Conservation (phyloP, 2,329 filamentous ascomycete species). For the Colletotrichum higginsianum region DNA sequence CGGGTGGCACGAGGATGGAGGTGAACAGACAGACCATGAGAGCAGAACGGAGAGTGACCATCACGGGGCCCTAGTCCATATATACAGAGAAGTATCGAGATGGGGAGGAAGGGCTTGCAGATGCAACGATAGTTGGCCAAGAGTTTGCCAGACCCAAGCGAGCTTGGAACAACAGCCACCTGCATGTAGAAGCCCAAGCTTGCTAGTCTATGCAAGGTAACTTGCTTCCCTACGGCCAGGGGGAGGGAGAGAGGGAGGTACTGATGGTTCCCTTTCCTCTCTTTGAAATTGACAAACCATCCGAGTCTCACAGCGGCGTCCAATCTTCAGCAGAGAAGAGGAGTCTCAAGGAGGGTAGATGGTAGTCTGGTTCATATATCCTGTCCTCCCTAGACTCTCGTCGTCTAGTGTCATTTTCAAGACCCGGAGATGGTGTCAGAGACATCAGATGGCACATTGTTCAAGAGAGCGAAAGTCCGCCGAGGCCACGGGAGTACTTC, state of each 20-base stretch:
- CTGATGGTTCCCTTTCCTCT: not conserved
- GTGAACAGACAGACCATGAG: slow-evolving; percentile 17
- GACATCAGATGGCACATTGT: slow-evolving; percentile 16
- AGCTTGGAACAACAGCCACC: not conserved
- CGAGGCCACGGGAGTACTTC: slow-evolving; percentile 24
- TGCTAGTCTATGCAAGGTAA: slow-evolving; percentile 9
- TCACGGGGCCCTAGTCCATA: slow-evolving; percentile 33
- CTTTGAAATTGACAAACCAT: not conserved
- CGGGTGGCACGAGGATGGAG: slow-evolving; percentile 15
- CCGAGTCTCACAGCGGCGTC: slow-evolving; percentile 8
- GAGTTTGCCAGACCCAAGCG: not conserved
- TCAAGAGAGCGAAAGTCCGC: not conserved
- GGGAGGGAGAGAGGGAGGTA: not conserved
- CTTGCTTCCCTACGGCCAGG: not conserved
- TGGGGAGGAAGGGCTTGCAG: not conserved
- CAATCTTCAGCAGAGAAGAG: slow-evolving; percentile 25
- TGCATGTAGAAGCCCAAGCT: slow-evolving; percentile 4
- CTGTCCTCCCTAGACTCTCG: not conserved
- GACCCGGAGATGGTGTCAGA: not conserved
- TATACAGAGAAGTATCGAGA: slow-evolving; percentile 4
- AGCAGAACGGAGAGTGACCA: slow-evolving; percentile 14
- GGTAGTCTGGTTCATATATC: slow-evolving; percentile 19
- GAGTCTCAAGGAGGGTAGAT: slow-evolving; percentile 14
- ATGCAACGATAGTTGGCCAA: slow-evolving; percentile 1
- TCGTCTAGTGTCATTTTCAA: slow-evolving; percentile 10